phyloP scores from a whole-genome alignment of 108 stramenopile genomes.

The Cyclotella baltica region DNA sequence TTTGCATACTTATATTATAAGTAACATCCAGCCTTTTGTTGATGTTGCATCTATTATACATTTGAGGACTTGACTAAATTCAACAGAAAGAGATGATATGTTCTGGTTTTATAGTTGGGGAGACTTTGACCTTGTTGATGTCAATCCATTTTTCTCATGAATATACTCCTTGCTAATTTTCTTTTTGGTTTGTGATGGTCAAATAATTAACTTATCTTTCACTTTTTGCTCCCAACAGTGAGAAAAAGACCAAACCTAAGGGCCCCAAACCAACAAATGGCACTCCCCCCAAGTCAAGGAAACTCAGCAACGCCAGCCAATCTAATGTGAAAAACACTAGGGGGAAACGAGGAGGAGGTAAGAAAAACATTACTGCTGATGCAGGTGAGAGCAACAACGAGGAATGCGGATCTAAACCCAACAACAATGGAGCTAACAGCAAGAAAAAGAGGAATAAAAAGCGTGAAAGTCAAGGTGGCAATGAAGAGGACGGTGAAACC shows the following conservation, averaged over 20 bases:
- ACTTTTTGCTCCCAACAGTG: background rate
- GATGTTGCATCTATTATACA: no score
- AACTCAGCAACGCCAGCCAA: background rate
- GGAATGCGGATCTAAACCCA: background rate
- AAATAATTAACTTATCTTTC: background rate
- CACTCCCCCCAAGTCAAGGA: conserved; percentile 13
- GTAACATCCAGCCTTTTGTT: no score
- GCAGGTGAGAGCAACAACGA: background rate
- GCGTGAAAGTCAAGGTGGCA: conserved; percentile 9
- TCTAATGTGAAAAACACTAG: background rate
- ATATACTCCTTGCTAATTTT: no score
- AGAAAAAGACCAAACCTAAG: conserved; percentile 6
- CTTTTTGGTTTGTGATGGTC: background rate
- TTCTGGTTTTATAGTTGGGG: no score
- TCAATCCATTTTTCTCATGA: no score
- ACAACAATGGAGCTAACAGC: conserved; percentile 1
- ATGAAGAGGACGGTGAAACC: background rate
- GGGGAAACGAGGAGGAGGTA: conserved; percentile 6
- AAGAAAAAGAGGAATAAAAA: conserved; percentile 40
- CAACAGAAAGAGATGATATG: no score
- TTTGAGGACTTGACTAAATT: no score
- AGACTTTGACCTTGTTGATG: no score
- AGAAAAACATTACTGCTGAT: background rate
- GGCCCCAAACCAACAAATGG: background rate
- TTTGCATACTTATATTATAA: no score